Conservation (phyloP, 805 yeast species). For the Yamadazyma phyllophila region DNA sequence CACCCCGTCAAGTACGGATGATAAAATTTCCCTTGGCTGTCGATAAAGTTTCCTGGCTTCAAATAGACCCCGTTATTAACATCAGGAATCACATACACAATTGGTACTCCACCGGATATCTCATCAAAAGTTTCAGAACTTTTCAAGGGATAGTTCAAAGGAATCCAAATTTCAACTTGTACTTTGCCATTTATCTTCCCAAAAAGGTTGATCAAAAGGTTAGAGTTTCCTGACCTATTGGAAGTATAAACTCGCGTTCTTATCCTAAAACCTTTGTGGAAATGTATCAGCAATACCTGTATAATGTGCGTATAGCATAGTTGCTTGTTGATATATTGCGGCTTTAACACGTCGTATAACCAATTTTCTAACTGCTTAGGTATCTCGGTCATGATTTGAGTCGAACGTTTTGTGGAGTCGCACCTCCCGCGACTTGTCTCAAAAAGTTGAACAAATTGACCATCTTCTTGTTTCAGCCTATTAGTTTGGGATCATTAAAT, state of each 20-base stretch:
- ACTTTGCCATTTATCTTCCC: slow-evolving; percentile 48
- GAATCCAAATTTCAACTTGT: slow-evolving; percentile 76
- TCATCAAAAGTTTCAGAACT: slow-evolving; percentile 11
- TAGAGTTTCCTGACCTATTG: slow-evolving; percentile 54
- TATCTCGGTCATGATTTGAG: slow-evolving; percentile 11
- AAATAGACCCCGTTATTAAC: slow-evolving; percentile 38
- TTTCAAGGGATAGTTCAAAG: slow-evolving; percentile 61
- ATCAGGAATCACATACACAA: slow-evolving; percentile 61
- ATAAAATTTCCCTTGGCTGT: slow-evolving; percentile 67
- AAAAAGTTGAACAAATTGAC: background rate
- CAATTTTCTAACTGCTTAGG: slow-evolving; percentile 36
- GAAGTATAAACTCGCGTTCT: slow-evolving; percentile 58
- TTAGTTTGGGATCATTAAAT: background rate
- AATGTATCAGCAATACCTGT: slow-evolving; percentile 47
- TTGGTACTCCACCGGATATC: slow-evolving; percentile 49
- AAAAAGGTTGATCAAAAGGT: slow-evolving; percentile 59
- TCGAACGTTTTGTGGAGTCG: background rate
- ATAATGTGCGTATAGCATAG: slow-evolving; percentile 62
- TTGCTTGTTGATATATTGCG: slow-evolving; percentile 60
- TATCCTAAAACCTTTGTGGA: slow-evolving; percentile 51
- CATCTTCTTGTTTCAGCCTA: background rate
- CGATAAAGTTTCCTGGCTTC: slow-evolving; percentile 64
- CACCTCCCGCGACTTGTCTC: background rate
- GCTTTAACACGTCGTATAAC: slow-evolving; percentile 40
- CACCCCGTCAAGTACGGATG: slow-evolving; percentile 67